Evolutionary conservation across 495 filamentous ascomycete genomes (phyloP).

Genomic region (Penicillium crystallinum): DNA sequence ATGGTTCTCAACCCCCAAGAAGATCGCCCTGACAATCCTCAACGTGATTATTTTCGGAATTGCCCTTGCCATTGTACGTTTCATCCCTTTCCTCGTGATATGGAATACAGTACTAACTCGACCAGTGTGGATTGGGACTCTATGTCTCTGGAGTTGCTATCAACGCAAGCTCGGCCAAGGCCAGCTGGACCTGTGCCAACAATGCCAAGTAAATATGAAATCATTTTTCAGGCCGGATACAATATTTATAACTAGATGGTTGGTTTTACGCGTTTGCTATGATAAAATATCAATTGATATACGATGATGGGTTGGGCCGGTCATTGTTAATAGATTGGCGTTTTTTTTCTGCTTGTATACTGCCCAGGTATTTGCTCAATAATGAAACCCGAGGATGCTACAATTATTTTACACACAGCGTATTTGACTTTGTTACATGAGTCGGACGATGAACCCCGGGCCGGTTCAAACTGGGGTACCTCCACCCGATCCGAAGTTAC

Average conservation of each 20-base stretch:
- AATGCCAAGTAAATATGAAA: slow-evolving; percentile 13
- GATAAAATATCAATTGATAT: background rate
- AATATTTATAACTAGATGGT: background rate
- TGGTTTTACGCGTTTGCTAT: background rate
- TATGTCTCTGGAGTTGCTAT: slow-evolving; percentile 35
- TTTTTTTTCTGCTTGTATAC: background rate
- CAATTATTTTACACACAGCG: too few species aligned
- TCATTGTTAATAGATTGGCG: slow-evolving; percentile 2
- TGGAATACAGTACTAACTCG: slow-evolving; percentile 3
- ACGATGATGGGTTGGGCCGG: background rate
- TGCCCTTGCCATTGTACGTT: slow-evolving; percentile 33
- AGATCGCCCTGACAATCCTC: slow-evolving; percentile 39
- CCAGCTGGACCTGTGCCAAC: slow-evolving; percentile 32
- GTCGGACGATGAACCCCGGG: too few species aligned
- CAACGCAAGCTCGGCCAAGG: slow-evolving; percentile 26
- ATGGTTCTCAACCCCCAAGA: slow-evolving; percentile 37
- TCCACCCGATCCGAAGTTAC: too few species aligned
- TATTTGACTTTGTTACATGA: too few species aligned
- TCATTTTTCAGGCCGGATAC: too few species aligned
- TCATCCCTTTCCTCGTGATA: background rate
- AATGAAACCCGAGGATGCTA: too few species aligned
- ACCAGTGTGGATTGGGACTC: slow-evolving; percentile 34
- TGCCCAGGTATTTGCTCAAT: too few species aligned
- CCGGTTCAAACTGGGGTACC: too few species aligned
- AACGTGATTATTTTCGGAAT: slow-evolving; percentile 51